Percentiles rank a stretch among this genome's conserved stretches.
Conservation (phyloP, 495 filamentous ascomycete genomes). For the Neurospora sp. region DNA sequence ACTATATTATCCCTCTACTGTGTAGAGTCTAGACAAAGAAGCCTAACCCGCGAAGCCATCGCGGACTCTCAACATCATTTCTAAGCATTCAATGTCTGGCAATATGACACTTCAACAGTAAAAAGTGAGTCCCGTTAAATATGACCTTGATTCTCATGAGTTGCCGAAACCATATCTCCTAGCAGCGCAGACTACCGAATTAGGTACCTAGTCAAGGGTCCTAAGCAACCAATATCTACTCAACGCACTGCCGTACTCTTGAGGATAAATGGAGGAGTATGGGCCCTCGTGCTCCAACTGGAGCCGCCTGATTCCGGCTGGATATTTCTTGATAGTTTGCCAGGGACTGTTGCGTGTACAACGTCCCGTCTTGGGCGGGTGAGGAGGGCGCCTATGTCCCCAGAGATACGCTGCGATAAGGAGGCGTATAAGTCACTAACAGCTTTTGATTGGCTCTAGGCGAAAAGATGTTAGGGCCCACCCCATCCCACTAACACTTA, state of each 20-base stretch:
- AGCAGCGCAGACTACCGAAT: neutral
- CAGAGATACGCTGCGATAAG: neutral
- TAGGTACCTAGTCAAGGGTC: neutral
- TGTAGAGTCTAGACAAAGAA: neutral
- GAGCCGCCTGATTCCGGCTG: no score
- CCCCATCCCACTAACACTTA: neutral
- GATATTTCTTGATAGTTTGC: no score
- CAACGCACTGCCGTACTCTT: neutral
- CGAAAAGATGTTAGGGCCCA: neutral
- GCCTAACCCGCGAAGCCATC: neutral
- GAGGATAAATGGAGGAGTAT: neutral
- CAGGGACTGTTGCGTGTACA: no score
- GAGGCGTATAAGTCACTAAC: neutral
- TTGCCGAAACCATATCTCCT: neutral
- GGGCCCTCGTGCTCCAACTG: neutral
- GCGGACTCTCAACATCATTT: neutral
- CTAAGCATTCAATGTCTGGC: neutral
- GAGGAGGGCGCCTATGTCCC: neutral
- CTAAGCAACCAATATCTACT: neutral
- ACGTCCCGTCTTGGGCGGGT: neutral
- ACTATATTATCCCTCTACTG: neutral
- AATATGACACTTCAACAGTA: neutral
- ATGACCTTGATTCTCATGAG: neutral
- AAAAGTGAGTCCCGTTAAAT: neutral
- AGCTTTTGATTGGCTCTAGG: neutral